Conservation (phyloP, 805 yeast species). For the Zygosaccharomyces lentus region DNA sequence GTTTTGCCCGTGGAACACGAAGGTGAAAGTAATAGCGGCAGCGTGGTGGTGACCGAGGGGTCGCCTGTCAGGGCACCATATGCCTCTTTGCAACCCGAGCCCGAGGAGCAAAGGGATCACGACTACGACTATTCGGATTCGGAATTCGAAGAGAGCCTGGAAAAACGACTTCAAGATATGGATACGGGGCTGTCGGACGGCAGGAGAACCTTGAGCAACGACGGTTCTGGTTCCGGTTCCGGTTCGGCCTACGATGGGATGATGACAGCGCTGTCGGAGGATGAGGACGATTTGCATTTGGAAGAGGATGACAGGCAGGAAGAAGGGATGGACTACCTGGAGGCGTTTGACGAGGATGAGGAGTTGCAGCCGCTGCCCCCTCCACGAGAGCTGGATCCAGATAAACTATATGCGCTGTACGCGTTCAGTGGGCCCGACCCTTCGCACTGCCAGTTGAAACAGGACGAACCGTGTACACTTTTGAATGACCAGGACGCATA, state of each 20-base stretch:
- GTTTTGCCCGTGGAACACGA: neutral
- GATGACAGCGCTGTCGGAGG: constrained; percentile 14
- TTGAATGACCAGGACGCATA: constrained; percentile 87
- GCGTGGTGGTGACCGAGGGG: constrained; percentile 7
- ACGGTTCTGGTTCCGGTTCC: neutral
- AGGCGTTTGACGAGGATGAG: constrained; percentile 36
- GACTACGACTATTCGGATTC: constrained; percentile 34
- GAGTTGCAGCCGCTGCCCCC: constrained; percentile 49
- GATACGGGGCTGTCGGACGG: constrained; percentile 8
- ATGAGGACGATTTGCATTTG: constrained; percentile 20
- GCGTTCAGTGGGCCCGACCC: constrained; percentile 91
- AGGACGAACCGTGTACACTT: constrained; percentile 78
- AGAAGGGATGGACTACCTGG: constrained; percentile 20
- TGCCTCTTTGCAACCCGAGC: neutral
- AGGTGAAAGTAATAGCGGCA: constrained; percentile 10
- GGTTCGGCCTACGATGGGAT: constrained; percentile 10
- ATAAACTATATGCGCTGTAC: constrained; percentile 76
- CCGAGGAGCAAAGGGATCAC: constrained; percentile 8
- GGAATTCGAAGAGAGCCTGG: constrained; percentile 36
- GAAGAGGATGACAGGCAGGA: constrained; percentile 13
- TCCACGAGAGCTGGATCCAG: constrained; percentile 78
- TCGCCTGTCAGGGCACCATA: constrained; percentile 1
- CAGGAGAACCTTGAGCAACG: neutral
- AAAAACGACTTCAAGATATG: constrained; percentile 27
- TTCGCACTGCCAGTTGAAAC: constrained; percentile 73